Evolutionary conservation across 352 stramenopile species (phyloP).

Genomic region (Plasmopara viticola): DNA sequence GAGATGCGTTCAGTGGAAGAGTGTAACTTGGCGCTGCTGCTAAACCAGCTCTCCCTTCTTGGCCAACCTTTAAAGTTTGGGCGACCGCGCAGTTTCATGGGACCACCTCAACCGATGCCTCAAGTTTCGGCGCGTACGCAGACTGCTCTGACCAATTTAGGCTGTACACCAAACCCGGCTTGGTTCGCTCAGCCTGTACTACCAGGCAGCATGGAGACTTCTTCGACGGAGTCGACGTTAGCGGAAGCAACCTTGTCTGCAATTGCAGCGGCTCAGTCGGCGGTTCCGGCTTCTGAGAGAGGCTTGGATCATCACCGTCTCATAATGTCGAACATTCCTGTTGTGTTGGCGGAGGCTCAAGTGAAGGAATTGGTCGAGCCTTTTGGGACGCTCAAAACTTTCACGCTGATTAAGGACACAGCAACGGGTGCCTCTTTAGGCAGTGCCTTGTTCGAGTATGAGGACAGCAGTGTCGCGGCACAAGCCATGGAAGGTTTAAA

Average conservation of each 20-base stretch:
- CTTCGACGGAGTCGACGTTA: conserved; percentile 9
- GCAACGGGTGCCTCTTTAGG: conserved; percentile 44
- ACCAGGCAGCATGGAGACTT: conserved; percentile 1
- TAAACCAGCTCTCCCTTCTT: conserved; percentile 77
- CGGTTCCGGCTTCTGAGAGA: not conserved
- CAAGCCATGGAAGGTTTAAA: conserved; percentile 68
- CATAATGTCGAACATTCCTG: conserved; percentile 80
- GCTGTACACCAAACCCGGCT: conserved; percentile 69
- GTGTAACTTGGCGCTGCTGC: conserved; percentile 76
- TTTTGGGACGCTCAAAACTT: conserved; percentile 69
- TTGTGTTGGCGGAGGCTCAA: conserved; percentile 68
- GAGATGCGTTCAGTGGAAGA: conserved; percentile 85
- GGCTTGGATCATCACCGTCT: conserved; percentile 31
- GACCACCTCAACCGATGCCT: conserved; percentile 72
- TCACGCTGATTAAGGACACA: conserved; percentile 56
- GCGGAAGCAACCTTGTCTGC: conserved; percentile 8
- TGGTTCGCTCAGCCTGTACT: conserved; percentile 57
- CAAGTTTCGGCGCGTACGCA: conserved; percentile 59
- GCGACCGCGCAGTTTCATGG: conserved; percentile 75
- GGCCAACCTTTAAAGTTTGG: conserved; percentile 84
- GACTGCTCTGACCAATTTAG: conserved; percentile 73
- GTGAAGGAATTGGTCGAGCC: conserved; percentile 80
- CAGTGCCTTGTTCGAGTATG: conserved; percentile 78
- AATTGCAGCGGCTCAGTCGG: conserved; percentile 5
- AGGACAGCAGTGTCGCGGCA: conserved; percentile 46